Evolutionary conservation across 2,329 filamentous ascomycete species (phyloP).

Genomic region (Lachnellula arida): DNA sequence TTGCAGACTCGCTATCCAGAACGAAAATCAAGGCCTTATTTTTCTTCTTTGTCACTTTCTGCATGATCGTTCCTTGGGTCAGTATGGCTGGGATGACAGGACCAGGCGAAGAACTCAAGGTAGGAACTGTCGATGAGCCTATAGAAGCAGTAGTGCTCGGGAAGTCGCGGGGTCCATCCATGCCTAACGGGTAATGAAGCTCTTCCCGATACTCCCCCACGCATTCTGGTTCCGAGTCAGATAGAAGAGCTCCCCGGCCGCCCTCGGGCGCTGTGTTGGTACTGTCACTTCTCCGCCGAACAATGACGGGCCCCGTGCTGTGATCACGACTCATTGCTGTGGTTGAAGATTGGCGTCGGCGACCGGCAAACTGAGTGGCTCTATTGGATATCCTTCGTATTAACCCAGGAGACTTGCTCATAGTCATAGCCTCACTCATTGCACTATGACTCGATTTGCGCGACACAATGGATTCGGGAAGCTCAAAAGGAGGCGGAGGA

Average conservation of each 20-base stretch:
- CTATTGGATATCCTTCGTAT: constrained; percentile 83
- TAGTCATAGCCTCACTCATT: constrained; percentile 55
- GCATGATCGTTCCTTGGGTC: constrained; percentile 71
- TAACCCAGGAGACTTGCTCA: constrained; percentile 58
- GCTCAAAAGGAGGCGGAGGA: constrained; percentile 54
- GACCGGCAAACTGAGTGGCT: constrained; percentile 62
- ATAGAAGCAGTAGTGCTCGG: constrained; percentile 46
- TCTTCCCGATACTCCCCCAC: constrained; percentile 47
- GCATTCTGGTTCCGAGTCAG: constrained; percentile 55
- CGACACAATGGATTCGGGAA: constrained; percentile 67
- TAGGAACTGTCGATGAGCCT: constrained; percentile 40
- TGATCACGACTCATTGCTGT: constrained; percentile 75
- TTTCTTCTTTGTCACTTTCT: constrained; percentile 82
- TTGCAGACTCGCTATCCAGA: constrained; percentile 77
- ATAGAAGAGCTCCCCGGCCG: constrained; percentile 36
- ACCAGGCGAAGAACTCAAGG: constrained; percentile 42
- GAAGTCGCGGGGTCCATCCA: constrained; percentile 44
- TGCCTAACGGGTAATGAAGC: constrained; percentile 35
- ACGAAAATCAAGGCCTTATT: constrained; percentile 66
- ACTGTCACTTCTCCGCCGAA: constrained; percentile 85
- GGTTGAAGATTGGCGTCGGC: constrained; percentile 73
- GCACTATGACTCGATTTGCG: constrained; percentile 57
- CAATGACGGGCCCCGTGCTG: constrained; percentile 83
- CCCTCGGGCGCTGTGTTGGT: constrained; percentile 63
- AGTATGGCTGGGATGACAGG: constrained; percentile 74